These are phyloP conservation scores for Delitschia confertaspora DNA, from an alignment of 495 filamentous ascomycete species.

Conservation along the genomic window DNA sequence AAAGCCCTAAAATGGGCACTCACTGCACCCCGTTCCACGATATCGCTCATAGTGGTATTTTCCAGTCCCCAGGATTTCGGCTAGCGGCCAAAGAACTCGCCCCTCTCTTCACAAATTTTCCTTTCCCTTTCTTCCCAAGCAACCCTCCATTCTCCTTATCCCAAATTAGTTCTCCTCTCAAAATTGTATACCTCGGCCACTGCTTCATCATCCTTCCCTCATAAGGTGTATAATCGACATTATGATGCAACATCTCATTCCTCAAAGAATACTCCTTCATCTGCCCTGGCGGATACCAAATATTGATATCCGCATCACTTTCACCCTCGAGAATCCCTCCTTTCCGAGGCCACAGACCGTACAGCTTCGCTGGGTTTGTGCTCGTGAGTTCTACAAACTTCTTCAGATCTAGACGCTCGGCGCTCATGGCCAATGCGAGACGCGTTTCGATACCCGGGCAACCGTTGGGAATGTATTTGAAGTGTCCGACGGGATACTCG, in stretches of 20 bases:
- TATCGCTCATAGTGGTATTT: conserved; percentile 9
- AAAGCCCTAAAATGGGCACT: no score
- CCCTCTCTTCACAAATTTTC: conserved; percentile 46
- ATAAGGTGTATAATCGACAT: conserved; percentile 54
- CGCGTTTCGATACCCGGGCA: conserved; percentile 53
- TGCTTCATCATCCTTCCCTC: conserved; percentile 48
- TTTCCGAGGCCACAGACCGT: conserved; percentile 49
- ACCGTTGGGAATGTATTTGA: conserved; percentile 51
- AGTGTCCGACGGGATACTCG: conserved; percentile 41
- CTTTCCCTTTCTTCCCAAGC: conserved; percentile 43
- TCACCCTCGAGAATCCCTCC: conserved; percentile 47
- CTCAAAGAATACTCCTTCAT: conserved; percentile 38
- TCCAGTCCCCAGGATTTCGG: conserved; percentile 19
- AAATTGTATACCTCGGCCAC: conserved; percentile 54
- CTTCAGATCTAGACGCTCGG: conserved; percentile 41
- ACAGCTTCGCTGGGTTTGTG: conserved; percentile 53
- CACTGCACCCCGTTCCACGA: no score
- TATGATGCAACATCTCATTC: conserved; percentile 50
- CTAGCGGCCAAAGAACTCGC: conserved; percentile 35
- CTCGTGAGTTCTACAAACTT: conserved; percentile 52
- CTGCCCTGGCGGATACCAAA: conserved; percentile 44
- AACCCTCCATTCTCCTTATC: conserved; percentile 44
- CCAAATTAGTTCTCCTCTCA: conserved; percentile 52
- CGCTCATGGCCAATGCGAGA: conserved; percentile 39
- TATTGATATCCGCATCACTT: conserved; percentile 45